phyloP scores from a whole-genome alignment of 176 grass and related monocot genomes.

The Otatea glauca region DNA sequence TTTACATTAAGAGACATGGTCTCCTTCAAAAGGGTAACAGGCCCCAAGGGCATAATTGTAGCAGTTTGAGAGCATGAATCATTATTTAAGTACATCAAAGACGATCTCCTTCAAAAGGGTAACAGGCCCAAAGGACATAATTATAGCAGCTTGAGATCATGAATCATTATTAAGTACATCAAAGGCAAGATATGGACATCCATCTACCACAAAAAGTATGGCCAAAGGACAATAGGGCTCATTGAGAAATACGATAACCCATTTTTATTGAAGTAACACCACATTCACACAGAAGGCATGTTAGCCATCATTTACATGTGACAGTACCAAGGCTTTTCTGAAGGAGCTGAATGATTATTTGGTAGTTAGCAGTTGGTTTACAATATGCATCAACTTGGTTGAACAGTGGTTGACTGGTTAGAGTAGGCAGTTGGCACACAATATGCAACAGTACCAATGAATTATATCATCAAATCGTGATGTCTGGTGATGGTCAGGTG shows the following conservation, averaged over 20 bases:
- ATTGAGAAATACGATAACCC: constrained; percentile 3
- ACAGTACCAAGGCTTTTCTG: not conserved
- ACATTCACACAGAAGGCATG: constrained; percentile 40
- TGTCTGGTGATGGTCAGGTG: not conserved
- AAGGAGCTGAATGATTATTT: not conserved
- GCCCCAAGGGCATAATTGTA: no score
- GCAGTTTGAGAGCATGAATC: no score
- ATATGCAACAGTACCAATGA: not conserved
- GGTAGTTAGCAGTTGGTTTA: constrained; percentile 37
- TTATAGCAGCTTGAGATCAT: not conserved
- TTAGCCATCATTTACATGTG: constrained; percentile 21
- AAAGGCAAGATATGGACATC: not conserved
- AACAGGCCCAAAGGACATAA: not conserved
- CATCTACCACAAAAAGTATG: not conserved
- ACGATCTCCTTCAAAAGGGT: not conserved
- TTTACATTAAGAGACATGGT: not conserved
- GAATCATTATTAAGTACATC: not conserved
- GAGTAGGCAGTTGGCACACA: not conserved
- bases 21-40: no score
- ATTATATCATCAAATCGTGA: not conserved
- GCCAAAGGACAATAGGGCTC: not conserved
- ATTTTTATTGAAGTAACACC: not conserved
- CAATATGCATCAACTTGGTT: constrained; percentile 14
- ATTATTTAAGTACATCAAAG: no score
- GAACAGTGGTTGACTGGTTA: constrained; percentile 18